Percentiles rank a stretch among this genome's conserved stretches.
These are phyloP conservation scores for Suhomyces bolitotheri DNA, from an alignment of 1,139 yeast genomes.

Conservation along the genomic window DNA sequence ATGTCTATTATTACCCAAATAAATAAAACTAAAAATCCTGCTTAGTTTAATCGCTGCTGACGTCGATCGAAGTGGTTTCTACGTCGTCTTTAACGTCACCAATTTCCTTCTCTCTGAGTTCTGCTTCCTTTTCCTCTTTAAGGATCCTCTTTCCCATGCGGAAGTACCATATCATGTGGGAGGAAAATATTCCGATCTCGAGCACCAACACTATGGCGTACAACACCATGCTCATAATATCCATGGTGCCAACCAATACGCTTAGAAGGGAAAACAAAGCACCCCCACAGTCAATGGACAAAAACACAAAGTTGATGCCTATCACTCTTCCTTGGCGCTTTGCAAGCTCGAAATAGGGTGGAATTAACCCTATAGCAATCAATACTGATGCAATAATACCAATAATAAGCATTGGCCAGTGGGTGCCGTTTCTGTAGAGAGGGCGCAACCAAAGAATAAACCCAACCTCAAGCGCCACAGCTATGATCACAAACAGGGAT, in stretches of 20 bases:
- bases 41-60: no score
- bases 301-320: slow-evolving; percentile 83
- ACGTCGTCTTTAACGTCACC: no score
- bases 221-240: slow-evolving; percentile 73
- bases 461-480: slow-evolving; percentile 68
- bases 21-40: no score
- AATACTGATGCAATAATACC: slow-evolving; percentile 80
- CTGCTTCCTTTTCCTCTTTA: slow-evolving; percentile 23
- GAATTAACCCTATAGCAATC: slow-evolving; percentile 75
- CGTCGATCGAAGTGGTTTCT: no score
- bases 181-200: slow-evolving; percentile 73
- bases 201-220: slow-evolving; percentile 70
- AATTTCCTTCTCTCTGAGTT: not conserved
- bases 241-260: slow-evolving; percentile 61
- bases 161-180: slow-evolving; percentile 72
- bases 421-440: slow-evolving; percentile 55
- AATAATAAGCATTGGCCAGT: slow-evolving; percentile 78
- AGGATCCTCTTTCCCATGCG: slow-evolving; percentile 41
- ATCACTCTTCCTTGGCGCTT: slow-evolving; percentile 81
- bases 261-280: slow-evolving; percentile 76
- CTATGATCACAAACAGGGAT: slow-evolving; percentile 38
- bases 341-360: slow-evolving; percentile 83
- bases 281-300: slow-evolving; percentile 75
- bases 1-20: no score
- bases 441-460: slow-evolving; percentile 71